These are phyloP conservation scores for Claviceps sp. DNA, from an alignment of 2,329 filamentous ascomycete genomes.

Conservation along the genomic window DNA sequence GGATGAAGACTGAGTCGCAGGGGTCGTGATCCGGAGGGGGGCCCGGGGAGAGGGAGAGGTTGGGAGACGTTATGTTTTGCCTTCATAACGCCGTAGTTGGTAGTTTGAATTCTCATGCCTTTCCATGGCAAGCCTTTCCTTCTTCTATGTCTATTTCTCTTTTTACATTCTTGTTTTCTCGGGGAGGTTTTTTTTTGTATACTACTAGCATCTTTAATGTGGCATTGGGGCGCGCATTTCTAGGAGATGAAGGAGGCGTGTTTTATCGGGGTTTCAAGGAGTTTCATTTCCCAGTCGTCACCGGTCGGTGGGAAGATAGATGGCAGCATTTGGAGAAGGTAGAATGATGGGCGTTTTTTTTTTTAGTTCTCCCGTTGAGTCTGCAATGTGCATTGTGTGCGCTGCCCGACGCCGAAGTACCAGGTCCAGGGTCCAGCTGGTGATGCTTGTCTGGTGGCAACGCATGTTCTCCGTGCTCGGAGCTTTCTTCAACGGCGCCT, in stretches of 20 bases:
- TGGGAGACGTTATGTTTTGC: not conserved
- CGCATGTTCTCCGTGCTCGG: not conserved
- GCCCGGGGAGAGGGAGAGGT: too few relatives aligned
- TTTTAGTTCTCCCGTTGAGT: not conserved
- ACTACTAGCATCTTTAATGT: conserved; percentile 1
- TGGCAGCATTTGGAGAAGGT: not conserved
- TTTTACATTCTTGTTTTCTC: not conserved
- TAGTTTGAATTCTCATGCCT: not conserved
- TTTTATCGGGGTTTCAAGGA: not conserved
- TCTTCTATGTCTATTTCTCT: not conserved
- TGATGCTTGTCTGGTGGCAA: not conserved
- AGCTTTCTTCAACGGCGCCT: not conserved
- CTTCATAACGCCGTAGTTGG: not conserved
- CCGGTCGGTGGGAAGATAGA: not conserved
- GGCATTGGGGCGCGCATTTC: not conserved
- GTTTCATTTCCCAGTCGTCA: not conserved
- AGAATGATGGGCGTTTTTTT: not conserved
- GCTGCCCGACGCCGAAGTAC: too few relatives aligned
- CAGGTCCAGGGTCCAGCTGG: not conserved
- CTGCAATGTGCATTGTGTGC: not conserved
- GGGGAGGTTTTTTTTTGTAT: not conserved
- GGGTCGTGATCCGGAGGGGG: not conserved
- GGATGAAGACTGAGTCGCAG: too few relatives aligned
- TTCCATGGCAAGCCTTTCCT: not conserved
- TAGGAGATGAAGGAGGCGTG: not conserved